These are phyloP conservation scores for Cladosporium austrohemisphaericum DNA, from an alignment of 2,329 filamentous ascomycete species.

Conservation along the genomic window DNA sequence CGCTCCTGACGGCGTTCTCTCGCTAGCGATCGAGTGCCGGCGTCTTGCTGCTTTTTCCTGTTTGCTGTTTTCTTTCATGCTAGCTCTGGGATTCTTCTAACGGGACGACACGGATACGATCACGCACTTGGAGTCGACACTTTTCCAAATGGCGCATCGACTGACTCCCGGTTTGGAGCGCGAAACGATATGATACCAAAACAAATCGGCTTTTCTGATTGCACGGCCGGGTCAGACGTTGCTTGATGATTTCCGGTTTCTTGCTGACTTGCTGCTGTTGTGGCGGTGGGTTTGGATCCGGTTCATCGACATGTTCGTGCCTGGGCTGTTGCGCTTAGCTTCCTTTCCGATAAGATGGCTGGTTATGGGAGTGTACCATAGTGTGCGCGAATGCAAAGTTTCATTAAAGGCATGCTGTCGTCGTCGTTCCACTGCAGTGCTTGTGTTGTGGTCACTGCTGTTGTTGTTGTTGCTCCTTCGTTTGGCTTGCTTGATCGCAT, in stretches of 20 bases:
- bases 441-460: no score
- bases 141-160: background rate
- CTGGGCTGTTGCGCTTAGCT: background rate
- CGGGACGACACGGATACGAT: background rate
- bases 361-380: constrained; percentile 8
- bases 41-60: background rate
- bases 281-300: no score
- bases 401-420: background rate
- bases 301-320: no score
- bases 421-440: background rate
- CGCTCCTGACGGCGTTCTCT: background rate
- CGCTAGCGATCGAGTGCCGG: no score
- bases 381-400: constrained; percentile 8
- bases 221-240: no score
- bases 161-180: background rate
- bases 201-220: constrained; percentile 8
- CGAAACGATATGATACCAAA: constrained; percentile 9
- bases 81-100: constrained; percentile 9
- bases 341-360: constrained; percentile 1
- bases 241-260: background rate
- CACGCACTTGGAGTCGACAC: background rate
- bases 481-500: no score
- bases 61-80: constrained; percentile 11
- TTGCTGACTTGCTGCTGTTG: background rate
- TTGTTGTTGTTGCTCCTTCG: background rate